Evolutionary conservation across 192 early-diverging fungal species (phyloP).

Genomic region (Backusella sp.): DNA sequence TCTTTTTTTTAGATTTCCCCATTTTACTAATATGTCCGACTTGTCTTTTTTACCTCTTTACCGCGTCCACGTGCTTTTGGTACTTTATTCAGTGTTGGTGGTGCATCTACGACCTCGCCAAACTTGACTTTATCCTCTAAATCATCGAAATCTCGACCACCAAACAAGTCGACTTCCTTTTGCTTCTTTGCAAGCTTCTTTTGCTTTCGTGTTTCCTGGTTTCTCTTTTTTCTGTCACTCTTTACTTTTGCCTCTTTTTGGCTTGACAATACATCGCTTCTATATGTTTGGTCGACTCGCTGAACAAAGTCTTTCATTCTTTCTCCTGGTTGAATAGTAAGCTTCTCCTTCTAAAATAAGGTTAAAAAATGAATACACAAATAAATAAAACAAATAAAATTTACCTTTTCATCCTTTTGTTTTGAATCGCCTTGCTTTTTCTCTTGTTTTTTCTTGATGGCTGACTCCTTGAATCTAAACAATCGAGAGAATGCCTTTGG

Average conservation of each 20-base stretch:
- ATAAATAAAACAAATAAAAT: neutral
- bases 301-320: conserved; percentile 42
- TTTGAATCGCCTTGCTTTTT: conserved; percentile 11
- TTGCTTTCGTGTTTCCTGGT: conserved; percentile 48
- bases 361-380: neutral
- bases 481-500: conserved; percentile 43
- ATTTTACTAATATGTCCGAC: conserved; percentile 23
- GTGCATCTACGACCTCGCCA: conserved; percentile 56
- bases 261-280: conserved; percentile 36
- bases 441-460: conserved; percentile 18
- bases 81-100: conserved; percentile 45
- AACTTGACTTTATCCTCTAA: conserved; percentile 53
- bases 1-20: neutral
- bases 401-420: conserved; percentile 8
- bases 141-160: conserved; percentile 49
- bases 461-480: conserved; percentile 38
- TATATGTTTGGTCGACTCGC: conserved; percentile 47
- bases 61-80: conserved; percentile 47
- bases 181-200: conserved; percentile 43
- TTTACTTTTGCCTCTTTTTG: conserved; percentile 35
- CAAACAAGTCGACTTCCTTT: conserved; percentile 30
- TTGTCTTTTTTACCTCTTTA: conserved; percentile 43
- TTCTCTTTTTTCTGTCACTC: conserved; percentile 45
- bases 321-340: conserved; percentile 40
- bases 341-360: conserved; percentile 1